Evolutionary conservation across 2,329 filamentous ascomycete species (phyloP), one percentile per base, ranked within the genome.

Genomic region (Fusarium torulosum): DNA sequence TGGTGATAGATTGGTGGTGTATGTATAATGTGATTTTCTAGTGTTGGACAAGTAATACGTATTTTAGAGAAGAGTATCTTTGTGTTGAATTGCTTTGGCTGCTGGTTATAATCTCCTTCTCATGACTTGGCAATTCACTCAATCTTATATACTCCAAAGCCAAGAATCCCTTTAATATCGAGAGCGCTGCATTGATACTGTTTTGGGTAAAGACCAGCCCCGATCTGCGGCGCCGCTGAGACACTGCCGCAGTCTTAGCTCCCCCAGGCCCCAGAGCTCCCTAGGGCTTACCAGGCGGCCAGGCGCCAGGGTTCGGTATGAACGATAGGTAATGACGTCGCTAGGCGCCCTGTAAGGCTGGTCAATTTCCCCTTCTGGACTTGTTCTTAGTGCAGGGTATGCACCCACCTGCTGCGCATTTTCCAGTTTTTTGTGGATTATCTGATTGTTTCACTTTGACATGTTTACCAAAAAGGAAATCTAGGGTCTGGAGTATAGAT

Each of bases 111-210:
- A 23, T 25, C 25, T 38, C 5, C 9, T 41, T 38, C 20, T 13
- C 14, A 25, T 33, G 1, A 20, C 44, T 55, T 58, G 25, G 43
- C 15, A 11, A 43, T 15, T 44, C 14, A 23, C 40, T n/a, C 37
- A 13, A 37, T 23, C 19, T 57, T 63, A 56, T 63, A 63, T 63
- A 51, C 19, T 42, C n/a, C 3, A 11, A 21, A 33, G 33, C 31
- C 31, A 27, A 21, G 43, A 45, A 40, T 19, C 31, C 31, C 14
- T 9, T 37, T 17, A 44, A 23, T 4, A 27, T 3, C 9, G 20
- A 20, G 51, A 63, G 52, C 52, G 51, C 44, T 63, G n/a, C 40
- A 63, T 52, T 7, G 7, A 31, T 42, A 31, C 20, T 63, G 44
- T 13, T 63, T 42, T 38, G 4, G 29, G 59, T 21, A 58, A 41